phyloP scores from a whole-genome alignment of 495 filamentous ascomycete species.

The Neurospora tetrasperma region DNA sequence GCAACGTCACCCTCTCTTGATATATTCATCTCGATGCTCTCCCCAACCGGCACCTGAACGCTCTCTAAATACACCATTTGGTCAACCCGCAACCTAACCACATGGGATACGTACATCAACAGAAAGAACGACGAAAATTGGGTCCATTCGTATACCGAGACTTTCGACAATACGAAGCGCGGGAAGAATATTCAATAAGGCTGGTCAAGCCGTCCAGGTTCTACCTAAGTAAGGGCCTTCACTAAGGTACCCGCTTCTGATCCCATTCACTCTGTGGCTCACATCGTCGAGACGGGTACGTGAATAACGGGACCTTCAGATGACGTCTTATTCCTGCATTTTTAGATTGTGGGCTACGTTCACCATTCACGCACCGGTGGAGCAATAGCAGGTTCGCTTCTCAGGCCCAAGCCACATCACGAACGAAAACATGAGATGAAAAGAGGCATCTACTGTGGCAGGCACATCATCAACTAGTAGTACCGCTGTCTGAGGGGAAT shows the following conservation, averaged over 20 bases:
- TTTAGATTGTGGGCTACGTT: neutral
- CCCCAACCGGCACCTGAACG: neutral
- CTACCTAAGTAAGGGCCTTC: neutral
- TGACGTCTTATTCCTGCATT: neutral
- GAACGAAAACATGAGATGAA: neutral
- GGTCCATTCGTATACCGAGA: too few relatives aligned
- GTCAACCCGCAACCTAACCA: too few relatives aligned
- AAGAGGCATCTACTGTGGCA: neutral
- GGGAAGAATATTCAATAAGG: too few relatives aligned
- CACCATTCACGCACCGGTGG: neutral
- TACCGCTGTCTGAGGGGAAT: neutral
- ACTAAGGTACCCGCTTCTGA: neutral
- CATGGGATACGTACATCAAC: too few relatives aligned
- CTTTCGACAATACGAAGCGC: too few relatives aligned
- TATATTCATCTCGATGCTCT: neutral
- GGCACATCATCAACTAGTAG: neutral
- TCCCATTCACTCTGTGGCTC: neutral
- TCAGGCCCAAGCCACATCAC: neutral
- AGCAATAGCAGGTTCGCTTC: neutral
- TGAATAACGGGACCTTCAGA: neutral
- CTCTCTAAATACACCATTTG: neutral
- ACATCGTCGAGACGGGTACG: neutral
- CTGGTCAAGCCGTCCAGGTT: neutral
- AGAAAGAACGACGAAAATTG: too few relatives aligned
- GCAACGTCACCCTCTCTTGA: neutral